phyloP scores from a whole-genome alignment of 805 yeast species.

The Ascoidea tarda region DNA sequence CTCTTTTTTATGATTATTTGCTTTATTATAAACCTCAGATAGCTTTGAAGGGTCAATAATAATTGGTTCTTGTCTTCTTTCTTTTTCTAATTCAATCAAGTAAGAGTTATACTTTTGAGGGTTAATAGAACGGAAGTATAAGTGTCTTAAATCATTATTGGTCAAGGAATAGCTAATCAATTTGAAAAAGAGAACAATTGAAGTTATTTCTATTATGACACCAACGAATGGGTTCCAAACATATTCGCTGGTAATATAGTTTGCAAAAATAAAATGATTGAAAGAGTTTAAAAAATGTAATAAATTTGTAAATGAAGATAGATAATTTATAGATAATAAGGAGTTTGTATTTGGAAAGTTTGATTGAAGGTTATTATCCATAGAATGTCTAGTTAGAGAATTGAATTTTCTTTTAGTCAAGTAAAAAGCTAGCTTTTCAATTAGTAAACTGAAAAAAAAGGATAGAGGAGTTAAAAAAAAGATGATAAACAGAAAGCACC shows the following conservation, averaged over 20 bases:
- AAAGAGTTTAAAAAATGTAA: conserved; percentile 19
- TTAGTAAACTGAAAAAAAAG: conserved; percentile 20
- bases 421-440: conserved; percentile 18
- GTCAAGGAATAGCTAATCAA: conserved; percentile 27
- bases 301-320: conserved; percentile 17
- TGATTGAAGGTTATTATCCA: conserved; percentile 6
- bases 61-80: background rate
- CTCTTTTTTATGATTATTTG: background rate
- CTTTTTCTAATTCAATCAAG: conserved; percentile 1
- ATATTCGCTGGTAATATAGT: conserved; percentile 18
- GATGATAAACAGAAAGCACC: conserved; percentile 13
- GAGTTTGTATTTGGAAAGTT: conserved; percentile 6
- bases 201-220: conserved; percentile 24
- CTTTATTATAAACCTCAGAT: background rate
- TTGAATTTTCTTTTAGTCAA: conserved; percentile 7
- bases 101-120: conserved; percentile 6
- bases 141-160: conserved; percentile 27
- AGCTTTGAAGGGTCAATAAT: background rate
- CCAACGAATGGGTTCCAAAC: conserved; percentile 29
- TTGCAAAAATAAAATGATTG: conserved; percentile 16
- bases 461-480: conserved; percentile 17
- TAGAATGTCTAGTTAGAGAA: background rate
- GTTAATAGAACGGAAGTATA: conserved; percentile 13
- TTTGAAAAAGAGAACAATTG: conserved; percentile 25
- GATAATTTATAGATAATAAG: conserved; percentile 11